Evolutionary conservation across 208 protist species (phyloP), one percentile per base, ranked within the genome.

Genomic region (Wallacemonas sp.): DNA sequence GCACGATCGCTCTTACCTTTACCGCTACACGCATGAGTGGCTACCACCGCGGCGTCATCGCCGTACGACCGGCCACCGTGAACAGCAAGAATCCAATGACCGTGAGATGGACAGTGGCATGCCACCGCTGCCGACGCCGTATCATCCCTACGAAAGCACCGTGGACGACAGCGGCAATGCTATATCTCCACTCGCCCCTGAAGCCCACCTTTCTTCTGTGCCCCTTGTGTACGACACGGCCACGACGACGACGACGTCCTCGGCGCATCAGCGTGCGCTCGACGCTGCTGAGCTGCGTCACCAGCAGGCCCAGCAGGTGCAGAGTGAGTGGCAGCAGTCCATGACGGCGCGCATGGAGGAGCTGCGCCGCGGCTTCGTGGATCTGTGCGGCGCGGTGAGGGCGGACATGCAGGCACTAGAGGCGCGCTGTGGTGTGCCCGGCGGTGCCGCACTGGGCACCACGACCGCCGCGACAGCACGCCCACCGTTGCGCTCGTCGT

Each of bases 321-420:
- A 65, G 61, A 21, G 42, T 30, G 57, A 21, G 26, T 39, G 33
- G 10, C 26, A 63, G 44, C 34, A 34, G 8, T 34, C 27, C 5
- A 30, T 41, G 24, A 9, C 67, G 33, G 42, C 10, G 32, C 59
- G 78, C 24, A 3, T 83, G 57, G 58, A 74, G 34, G 61, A 52
- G 37, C 74, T 94, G 62, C 76, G 83, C 2, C 41, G 71, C 27
- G 80, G 85, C 42, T 76, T 94, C 24, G 70, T 81, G 6, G 77
- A 90, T 2, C 72, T 94, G 12, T 92, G 88, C 55, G 46, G 57
- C 2, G 85, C 81, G 15, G 85, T 94, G 33, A 71, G 73, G 32
- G 75, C 84, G 34, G 85, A 94, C 53, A 62, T 94, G 19, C 76
- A 78, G 19, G 66, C 39, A 44, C 29, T 88, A 37, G 37, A 83